Base-by-base conservation (phyloP, 1,284 basidiomycete genomes). In the Malassezia vespertilionis region DNA sequence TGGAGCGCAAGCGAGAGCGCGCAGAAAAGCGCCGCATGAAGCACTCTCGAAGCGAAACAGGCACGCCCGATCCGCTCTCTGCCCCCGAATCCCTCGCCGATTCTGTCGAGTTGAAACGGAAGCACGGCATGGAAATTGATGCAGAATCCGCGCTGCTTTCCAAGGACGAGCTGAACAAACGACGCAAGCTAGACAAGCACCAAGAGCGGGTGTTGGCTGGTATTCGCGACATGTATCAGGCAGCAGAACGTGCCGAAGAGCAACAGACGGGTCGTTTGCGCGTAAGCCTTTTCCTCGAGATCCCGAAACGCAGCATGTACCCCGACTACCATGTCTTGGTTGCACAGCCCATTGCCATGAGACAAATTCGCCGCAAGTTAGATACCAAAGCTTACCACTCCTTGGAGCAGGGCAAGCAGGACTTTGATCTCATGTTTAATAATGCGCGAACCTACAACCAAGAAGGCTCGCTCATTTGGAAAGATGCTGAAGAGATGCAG, bases 391-490 rank as follows among this genome's bases (percentile, higher is more conserved):
- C 79, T 46, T 86, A 89, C 76, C 86, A 86, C 73, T 80, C 75
- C 33, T 80, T 89, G 33, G 74, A 78, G 27, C 75, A 78, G 39
- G 89, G 82, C 74, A 77, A 78, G 43, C 79, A 80, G 40, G 90
- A 96, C 72, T 86, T 86, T 78, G 70, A 74, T 53, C 78, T 88
- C 40, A 88, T 96, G 82, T 91, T 91, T 72, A 77, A 80, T 69
- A 97, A 97, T 67, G 90, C 91, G 4, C 80, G 84, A 63, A 65
- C 60, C 23, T 69, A 68, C 57, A 65, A 71, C 41, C 63, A 65
- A 37, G 64, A 72, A 86, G 90, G 72, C 42, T 87, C 85, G 0
- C 84, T 86, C 82, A 89, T 96, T 23, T 93, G 88, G 74, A 78
- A 85, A 56, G 88, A 95, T 57, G 89, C 91, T 0, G 55, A 59